phyloP scores from a whole-genome alignment of 345 rosid species.

The Euphorbia tirucalli region DNA sequence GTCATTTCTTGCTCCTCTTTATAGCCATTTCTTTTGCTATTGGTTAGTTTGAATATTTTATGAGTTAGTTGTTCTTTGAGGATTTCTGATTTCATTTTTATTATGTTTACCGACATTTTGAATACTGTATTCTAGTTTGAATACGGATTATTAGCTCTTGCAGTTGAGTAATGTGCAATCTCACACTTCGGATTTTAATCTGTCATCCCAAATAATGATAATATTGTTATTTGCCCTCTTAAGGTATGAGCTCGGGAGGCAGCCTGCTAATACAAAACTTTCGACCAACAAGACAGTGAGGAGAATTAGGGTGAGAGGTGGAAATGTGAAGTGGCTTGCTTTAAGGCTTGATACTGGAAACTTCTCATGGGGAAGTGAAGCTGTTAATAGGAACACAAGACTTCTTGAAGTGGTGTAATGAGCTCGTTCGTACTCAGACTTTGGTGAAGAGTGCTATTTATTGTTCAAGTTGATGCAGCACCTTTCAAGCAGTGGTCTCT shows the following conservation, averaged over 20 bases:
- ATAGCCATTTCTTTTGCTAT: too few species aligned
- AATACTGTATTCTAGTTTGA: not conserved
- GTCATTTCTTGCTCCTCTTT: too few species aligned
- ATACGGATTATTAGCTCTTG: too few species aligned
- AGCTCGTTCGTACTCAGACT: conserved; percentile 33
- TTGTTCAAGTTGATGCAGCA: conserved; percentile 32
- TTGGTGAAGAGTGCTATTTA: conserved; percentile 33
- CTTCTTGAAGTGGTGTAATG: conserved; percentile 34
- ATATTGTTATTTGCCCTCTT: not conserved
- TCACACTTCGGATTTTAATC: not conserved
- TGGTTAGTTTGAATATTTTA: not conserved
- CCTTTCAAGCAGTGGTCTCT: conserved; percentile 37
- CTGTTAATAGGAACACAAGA: conserved; percentile 31
- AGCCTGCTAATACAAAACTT: conserved; percentile 28
- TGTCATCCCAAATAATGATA: not conserved
- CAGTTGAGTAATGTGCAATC: not conserved
- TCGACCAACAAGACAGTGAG: conserved; percentile 35
- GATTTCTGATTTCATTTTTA: not conserved
- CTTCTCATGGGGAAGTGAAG: conserved; percentile 35
- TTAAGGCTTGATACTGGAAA: conserved; percentile 36
- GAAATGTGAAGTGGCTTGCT: conserved; percentile 35
- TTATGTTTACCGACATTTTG: not conserved
- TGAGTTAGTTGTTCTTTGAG: not conserved
- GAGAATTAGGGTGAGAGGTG: conserved; percentile 33
- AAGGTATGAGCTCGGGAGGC: conserved; percentile 36